Base-by-base conservation (phyloP, 2,329 filamentous ascomycete genomes). In the Fusarium ramigenum region DNA sequence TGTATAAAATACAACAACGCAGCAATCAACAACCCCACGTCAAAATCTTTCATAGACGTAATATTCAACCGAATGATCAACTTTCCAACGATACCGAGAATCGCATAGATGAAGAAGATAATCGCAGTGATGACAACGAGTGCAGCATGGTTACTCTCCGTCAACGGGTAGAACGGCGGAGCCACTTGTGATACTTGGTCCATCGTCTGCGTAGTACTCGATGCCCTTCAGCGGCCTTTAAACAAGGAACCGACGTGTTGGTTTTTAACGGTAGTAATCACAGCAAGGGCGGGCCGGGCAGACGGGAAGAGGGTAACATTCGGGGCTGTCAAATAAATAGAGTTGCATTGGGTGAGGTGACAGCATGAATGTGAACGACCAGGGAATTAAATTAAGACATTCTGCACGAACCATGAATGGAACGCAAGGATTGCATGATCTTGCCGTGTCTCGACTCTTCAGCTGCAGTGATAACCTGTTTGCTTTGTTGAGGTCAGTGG, bases 51-150 rank as follows among this genome's bases (percentile, higher is more conserved):
- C 56, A 77, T 61, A 4, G 75, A 77, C 18, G 73, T 74, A 9
- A 77, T 72, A 25, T 77, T 77, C 30, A 77, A 43, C 11, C 75
- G 75, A 25, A 77, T 77, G 19, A 77, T 63, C 15, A 77, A 21
- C 50, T 77, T 77, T 2, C 66, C 69, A 9, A 75, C 11, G 2
- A 75, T 73, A 5, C 71, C 75, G 3, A 77, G 49, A 14, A 77
- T 23, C 11, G 75, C 72, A 30, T 77, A 77, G 21, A 75, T 63
- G 9, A 75, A 60, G 47, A 77, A 77, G 23, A 75, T 58, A 5
- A 77, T 37, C 1, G 75, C 66, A 0, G 75, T 67, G 9, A 76
- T 66, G 21, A 77, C 75, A 19, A 77, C 75, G 3, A 77, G 58
- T 12, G 75, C 75, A 9, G 69, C 66, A 57, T 77, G 75, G 43